phyloP scores from a whole-genome alignment of 257 asterid species.

The Scutellaria barbata region DNA sequence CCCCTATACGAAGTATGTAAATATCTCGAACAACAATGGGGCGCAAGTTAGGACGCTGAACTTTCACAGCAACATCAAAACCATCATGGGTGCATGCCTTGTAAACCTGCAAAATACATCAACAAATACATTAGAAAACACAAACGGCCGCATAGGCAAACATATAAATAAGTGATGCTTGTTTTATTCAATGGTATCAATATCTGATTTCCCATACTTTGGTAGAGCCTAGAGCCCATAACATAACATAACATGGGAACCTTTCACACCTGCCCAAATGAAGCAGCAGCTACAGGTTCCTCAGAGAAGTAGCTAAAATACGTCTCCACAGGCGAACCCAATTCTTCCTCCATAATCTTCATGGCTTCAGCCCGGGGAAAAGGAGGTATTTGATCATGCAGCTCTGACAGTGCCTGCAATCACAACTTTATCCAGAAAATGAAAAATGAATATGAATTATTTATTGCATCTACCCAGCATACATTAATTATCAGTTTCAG shows the following conservation, averaged over 20 bases:
- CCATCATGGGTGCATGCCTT: slow-evolving; percentile 83
- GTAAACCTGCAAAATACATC: slow-evolving; percentile 64
- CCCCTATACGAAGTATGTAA: slow-evolving; percentile 93
- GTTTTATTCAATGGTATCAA: slow-evolving; percentile 5
- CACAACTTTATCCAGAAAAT: slow-evolving; percentile 49
- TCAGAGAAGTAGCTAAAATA: slow-evolving; percentile 78
- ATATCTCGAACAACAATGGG: slow-evolving; percentile 86
- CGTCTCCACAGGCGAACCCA: slow-evolving; percentile 70
- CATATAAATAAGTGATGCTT: background rate
- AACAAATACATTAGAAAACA: slow-evolving; percentile 31
- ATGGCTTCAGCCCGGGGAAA: slow-evolving; percentile 80
- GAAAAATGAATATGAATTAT: slow-evolving; percentile 39
- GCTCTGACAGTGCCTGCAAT: slow-evolving; percentile 92
- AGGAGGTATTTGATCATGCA: slow-evolving; percentile 92
- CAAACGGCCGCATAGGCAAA: slow-evolving; percentile 21
- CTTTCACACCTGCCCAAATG: slow-evolving; percentile 93
- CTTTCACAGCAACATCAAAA: slow-evolving; percentile 90
- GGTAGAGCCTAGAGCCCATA: slow-evolving; percentile 24
- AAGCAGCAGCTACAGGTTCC: slow-evolving; percentile 99
- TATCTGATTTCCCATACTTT: background rate
- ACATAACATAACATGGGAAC: slow-evolving; percentile 28
- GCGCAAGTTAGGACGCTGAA: slow-evolving; percentile 88
- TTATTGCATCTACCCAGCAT: slow-evolving; percentile 27
- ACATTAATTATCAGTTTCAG: slow-evolving; percentile 24
- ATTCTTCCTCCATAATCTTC: slow-evolving; percentile 88